Percentiles rank a stretch among this genome's conserved stretches.
Conservation (phyloP, 257 asterid genomes). For the Mitragyna speciosa region DNA sequence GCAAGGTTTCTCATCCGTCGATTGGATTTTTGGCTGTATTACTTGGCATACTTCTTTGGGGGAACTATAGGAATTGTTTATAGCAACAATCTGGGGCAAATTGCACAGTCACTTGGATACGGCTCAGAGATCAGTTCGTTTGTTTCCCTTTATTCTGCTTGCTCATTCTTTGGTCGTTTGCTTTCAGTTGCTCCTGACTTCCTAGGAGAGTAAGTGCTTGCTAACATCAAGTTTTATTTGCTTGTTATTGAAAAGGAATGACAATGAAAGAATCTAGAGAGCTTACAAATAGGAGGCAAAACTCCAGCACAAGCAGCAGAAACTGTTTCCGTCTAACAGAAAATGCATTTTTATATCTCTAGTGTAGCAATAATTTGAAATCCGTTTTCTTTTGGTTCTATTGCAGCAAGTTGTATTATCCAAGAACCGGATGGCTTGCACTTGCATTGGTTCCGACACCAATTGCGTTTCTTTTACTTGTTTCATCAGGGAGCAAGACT, state of each 20-base stretch:
- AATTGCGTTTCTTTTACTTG: conserved; percentile 48
- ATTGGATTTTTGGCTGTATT: conserved; percentile 70
- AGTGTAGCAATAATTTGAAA: conserved; percentile 6
- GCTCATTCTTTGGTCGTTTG: conserved; percentile 71
- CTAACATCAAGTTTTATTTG: not conserved
- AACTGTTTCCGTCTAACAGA: not conserved
- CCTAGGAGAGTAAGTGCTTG: conserved; percentile 38
- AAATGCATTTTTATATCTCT: too few species aligned
- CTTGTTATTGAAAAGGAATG: not conserved
- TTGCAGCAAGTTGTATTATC: conserved; percentile 49
- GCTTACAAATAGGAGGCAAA: not conserved
- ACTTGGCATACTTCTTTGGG: conserved; percentile 51
- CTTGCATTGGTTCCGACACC: conserved; percentile 54
- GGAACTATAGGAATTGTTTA: conserved; percentile 66
- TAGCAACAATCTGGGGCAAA: conserved; percentile 69
- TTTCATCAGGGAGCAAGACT: conserved; percentile 38
- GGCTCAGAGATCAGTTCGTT: conserved; percentile 36
- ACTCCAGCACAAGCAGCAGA: not conserved
- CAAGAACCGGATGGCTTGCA: conserved; percentile 63
- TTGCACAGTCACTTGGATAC: conserved; percentile 59
- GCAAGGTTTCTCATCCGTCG: conserved; percentile 32
- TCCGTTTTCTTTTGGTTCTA: not conserved
- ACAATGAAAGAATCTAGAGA: not conserved
- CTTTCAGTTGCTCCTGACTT: conserved; percentile 59
- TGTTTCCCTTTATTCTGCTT: conserved; percentile 61